phyloP scores from a whole-genome alignment of 768 basidiomycete genomes.

The Pholiota microspora region DNA sequence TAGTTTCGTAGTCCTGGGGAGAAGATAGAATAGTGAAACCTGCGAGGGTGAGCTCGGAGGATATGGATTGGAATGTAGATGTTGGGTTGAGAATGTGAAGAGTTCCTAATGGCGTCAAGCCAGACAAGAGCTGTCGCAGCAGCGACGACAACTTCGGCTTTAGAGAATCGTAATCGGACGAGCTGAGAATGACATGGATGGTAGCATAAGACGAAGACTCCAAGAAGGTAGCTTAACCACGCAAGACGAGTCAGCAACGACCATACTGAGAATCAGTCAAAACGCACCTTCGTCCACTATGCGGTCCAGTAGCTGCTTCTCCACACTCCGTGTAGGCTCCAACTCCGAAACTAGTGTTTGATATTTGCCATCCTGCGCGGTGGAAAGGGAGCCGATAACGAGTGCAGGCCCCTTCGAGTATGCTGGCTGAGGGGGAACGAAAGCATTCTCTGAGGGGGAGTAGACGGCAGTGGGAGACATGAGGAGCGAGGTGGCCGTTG shows the following conservation, averaged over 20 bases:
- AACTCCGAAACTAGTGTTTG: constrained; percentile 65
- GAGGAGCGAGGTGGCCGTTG: constrained; percentile 8
- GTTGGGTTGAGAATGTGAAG: constrained; percentile 62
- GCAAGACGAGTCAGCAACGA: neutral
- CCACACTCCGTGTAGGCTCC: constrained; percentile 53
- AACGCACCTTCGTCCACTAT: constrained; percentile 74
- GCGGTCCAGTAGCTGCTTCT: constrained; percentile 81
- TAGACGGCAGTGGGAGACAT: constrained; percentile 69
- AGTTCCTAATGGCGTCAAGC: constrained; percentile 66
- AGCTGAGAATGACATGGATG: constrained; percentile 65
- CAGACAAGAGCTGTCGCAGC: constrained; percentile 56
- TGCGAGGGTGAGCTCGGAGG: constrained; percentile 58
- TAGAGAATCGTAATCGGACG: constrained; percentile 59
- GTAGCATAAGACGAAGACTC: constrained; percentile 55
- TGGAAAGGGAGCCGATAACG: constrained; percentile 74
- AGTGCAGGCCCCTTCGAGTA: constrained; percentile 51
- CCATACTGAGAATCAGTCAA: neutral
- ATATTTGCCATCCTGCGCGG: constrained; percentile 79
- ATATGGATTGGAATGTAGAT: constrained; percentile 39
- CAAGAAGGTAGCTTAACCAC: constrained; percentile 54
- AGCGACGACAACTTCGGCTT: constrained; percentile 51
- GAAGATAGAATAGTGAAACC: constrained; percentile 63
- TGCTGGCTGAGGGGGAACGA: constrained; percentile 15
- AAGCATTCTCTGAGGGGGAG: constrained; percentile 21
- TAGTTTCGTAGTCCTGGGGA: constrained; percentile 33